phyloP scores from a whole-genome alignment of 2,329 filamentous ascomycete species.

The Xenoacremonium recifei region DNA sequence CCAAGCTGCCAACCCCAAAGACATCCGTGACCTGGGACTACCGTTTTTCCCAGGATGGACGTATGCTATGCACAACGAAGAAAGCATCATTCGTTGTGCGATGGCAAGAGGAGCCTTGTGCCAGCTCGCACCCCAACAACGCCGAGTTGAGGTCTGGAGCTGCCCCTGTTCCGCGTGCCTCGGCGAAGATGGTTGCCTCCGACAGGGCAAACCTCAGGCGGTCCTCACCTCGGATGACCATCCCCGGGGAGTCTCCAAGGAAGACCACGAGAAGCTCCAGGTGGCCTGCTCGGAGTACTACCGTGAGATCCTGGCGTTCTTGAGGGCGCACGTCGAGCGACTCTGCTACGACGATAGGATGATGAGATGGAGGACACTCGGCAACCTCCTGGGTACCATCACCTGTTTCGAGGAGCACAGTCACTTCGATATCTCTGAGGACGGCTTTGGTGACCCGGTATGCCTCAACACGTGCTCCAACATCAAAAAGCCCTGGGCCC shows the following conservation, averaged over 20 bases:
- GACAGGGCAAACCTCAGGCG: no score
- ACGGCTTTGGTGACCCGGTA: no score
- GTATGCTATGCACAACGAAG: slow-evolving; percentile 10
- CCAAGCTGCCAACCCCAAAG: neutral
- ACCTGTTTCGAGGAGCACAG: no score
- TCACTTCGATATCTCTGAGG: no score
- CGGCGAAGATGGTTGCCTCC: slow-evolving; percentile 5
- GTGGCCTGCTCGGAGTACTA: neutral
- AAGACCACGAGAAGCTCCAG: neutral
- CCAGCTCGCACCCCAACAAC: slow-evolving; percentile 1
- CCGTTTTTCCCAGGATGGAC: neutral
- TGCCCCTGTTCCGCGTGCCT: slow-evolving; percentile 13
- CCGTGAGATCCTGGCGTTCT: neutral
- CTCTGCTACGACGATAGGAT: no score
- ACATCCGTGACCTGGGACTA: neutral
- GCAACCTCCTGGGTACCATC: no score
- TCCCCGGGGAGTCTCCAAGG: no score
- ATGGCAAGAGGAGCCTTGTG: slow-evolving; percentile 1
- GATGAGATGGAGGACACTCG: no score
- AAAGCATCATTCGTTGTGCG: slow-evolving; percentile 15
- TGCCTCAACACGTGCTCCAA: slow-evolving; percentile 6
- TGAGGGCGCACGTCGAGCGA: neutral
- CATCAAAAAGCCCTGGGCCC: slow-evolving; percentile 4
- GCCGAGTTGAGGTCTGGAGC: slow-evolving; percentile 11
- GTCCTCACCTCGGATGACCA: no score